Percentiles rank a stretch among this genome's conserved stretches.
phyloP scores from a whole-genome alignment of 768 basidiomycete species.

The Tubosaeta brunneosetosa region DNA sequence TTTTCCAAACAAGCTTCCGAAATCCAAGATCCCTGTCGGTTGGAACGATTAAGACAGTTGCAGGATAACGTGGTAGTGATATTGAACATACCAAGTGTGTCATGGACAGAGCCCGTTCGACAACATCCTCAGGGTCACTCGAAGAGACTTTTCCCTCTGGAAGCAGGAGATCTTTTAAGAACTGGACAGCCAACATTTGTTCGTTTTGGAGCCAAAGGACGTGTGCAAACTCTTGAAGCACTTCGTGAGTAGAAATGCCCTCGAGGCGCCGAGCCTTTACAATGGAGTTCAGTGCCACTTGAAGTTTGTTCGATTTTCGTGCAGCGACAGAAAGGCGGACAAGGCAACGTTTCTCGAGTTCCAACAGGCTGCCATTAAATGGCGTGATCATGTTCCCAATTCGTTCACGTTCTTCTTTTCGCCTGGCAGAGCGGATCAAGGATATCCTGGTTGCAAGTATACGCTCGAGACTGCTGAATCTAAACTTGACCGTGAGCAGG shows the following conservation, averaged over 20 bases:
- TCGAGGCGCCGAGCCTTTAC: conserved; percentile 68
- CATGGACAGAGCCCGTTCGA: conserved; percentile 43
- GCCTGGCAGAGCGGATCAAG: conserved; percentile 65
- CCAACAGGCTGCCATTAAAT: conserved; percentile 44
- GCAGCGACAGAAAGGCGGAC: conserved; percentile 70
- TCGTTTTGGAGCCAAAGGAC: conserved; percentile 90
- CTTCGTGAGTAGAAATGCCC: conserved; percentile 40
- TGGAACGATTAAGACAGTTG: background rate
- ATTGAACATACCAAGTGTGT: conserved; percentile 56
- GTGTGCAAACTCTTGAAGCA: conserved; percentile 79
- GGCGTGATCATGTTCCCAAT: conserved; percentile 68
- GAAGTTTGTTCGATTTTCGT: conserved; percentile 58
- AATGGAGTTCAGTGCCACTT: conserved; percentile 84
- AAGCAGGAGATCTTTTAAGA: conserved; percentile 43
- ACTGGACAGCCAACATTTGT: conserved; percentile 75
- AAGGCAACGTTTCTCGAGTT: conserved; percentile 67
- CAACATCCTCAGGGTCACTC: conserved; percentile 9
- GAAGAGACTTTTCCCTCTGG: conserved; percentile 11
- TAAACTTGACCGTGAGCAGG: conserved; percentile 29
- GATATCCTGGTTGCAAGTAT: conserved; percentile 80
- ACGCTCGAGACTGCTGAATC: conserved; percentile 71
- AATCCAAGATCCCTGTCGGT: conserved; percentile 79
- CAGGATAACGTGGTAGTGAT: background rate
- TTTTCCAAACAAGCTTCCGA: conserved; percentile 81
- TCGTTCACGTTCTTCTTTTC: conserved; percentile 68